Conservation (phyloP, 2,329 filamentous ascomycete genomes). For the Reticulascus tulasneorum region DNA sequence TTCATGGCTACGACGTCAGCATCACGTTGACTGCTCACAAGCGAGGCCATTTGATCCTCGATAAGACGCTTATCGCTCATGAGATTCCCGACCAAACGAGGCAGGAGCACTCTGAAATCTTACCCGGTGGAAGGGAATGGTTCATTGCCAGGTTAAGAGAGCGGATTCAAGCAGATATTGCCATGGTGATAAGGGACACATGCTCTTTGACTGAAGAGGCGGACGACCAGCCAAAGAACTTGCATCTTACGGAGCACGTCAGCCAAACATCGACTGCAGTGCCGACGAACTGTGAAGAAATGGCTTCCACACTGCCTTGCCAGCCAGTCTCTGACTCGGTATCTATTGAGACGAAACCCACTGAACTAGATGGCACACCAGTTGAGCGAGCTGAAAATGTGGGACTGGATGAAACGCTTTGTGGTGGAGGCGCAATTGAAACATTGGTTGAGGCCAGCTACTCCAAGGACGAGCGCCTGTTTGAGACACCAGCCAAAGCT, state of each 20-base stretch:
- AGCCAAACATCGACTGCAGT: slow-evolving; percentile 2
- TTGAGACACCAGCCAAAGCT: slow-evolving; percentile 12
- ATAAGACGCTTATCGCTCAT: slow-evolving; percentile 43
- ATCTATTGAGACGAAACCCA: slow-evolving; percentile 6
- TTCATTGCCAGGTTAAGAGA: slow-evolving; percentile 37
- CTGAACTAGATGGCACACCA: slow-evolving; percentile 8
- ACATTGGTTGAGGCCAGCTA: slow-evolving; percentile 3
- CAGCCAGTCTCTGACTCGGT: slow-evolving; percentile 8
- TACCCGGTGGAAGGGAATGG: too few relatives aligned
- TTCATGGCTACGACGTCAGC: slow-evolving; percentile 42
- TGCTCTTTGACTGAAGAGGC: slow-evolving; percentile 41
- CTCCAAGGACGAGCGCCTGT: slow-evolving; percentile 1
- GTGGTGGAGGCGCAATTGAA: slow-evolving; percentile 6
- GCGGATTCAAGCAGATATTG: slow-evolving; percentile 44
- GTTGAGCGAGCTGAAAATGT: slow-evolving; percentile 10
- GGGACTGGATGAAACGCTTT: slow-evolving; percentile 12
- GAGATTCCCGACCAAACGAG: slow-evolving; percentile 30
- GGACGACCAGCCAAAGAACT: slow-evolving; percentile 20
- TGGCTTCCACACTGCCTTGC: slow-evolving; percentile 9
- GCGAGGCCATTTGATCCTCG: slow-evolving; percentile 49
- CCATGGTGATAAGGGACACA: slow-evolving; percentile 48
- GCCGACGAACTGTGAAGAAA: slow-evolving; percentile 12
- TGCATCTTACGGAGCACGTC: slow-evolving; percentile 11
- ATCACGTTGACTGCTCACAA: slow-evolving; percentile 47
- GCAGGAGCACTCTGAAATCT: too few relatives aligned